These are phyloP conservation scores for Schizophyllum commune DNA, from an alignment of 1,284 basidiomycete species.

Conservation along the genomic window DNA sequence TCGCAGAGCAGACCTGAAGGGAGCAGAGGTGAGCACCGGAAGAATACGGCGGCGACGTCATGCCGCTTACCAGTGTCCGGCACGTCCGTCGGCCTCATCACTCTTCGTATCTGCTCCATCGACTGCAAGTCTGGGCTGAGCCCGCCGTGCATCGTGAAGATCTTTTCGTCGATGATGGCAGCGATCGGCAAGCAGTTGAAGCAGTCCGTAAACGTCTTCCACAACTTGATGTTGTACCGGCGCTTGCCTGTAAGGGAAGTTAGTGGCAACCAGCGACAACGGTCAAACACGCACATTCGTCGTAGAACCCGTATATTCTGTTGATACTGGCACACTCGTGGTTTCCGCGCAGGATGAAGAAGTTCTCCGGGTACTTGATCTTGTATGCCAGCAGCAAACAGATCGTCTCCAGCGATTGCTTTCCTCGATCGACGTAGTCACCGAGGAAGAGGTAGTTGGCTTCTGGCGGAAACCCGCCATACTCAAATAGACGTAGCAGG, in stretches of 20 bases:
- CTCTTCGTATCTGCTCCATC: conserved; percentile 99
- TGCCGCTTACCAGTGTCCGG: conserved; percentile 80
- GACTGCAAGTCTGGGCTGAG: conserved; percentile 96
- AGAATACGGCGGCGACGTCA: conserved; percentile 4
- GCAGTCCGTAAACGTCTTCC: conserved; percentile 97
- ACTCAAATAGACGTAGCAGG: conserved; percentile 88
- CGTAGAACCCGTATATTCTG: conserved; percentile 95
- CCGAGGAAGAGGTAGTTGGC: conserved; percentile 95
- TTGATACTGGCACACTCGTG: conserved; percentile 95
- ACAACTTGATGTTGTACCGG: conserved; percentile 95
- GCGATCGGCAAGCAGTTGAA: conserved; percentile 96
- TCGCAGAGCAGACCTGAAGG: conserved; percentile 83
- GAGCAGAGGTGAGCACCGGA: conserved; percentile 9
- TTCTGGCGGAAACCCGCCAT: conserved; percentile 93
- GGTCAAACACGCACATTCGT: conserved; percentile 69
- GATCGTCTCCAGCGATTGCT: conserved; percentile 92
- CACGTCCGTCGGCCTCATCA: conserved; percentile 99
- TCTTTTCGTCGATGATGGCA: conserved; percentile 96
- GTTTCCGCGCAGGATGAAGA: conserved; percentile 92
- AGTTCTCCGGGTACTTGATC: conserved; percentile 99
- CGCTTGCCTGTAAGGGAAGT: conserved; percentile 68
- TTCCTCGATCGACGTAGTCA: conserved; percentile 93
- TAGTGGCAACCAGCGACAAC: conserved; percentile 3
- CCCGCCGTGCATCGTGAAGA: conserved; percentile 92
- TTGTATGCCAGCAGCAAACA: conserved; percentile 89